These are phyloP conservation scores for Fonsecaea pedrosoi DNA, from an alignment of 2,329 filamentous ascomycete species.

Conservation along the genomic window DNA sequence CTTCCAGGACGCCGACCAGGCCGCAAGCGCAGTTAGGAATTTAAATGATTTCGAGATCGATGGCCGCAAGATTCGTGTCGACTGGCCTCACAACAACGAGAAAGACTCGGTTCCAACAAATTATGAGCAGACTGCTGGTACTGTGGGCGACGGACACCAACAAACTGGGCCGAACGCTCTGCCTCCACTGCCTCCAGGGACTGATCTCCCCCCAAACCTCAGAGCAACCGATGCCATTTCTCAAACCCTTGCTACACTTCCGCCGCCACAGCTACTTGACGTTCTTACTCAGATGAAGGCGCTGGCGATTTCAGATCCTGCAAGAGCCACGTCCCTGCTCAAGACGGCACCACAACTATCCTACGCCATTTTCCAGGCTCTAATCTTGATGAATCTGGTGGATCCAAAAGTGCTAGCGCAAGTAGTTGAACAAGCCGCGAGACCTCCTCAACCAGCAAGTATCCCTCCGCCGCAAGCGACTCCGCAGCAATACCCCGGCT, in stretches of 20 bases:
- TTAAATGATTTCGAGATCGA: constrained; percentile 95
- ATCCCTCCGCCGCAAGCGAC: constrained; percentile 44
- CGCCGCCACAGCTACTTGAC: constrained; percentile 87
- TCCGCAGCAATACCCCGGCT: constrained; percentile 41
- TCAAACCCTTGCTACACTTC: constrained; percentile 83
- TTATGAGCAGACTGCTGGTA: constrained; percentile 53
- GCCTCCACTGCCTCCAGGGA: constrained; percentile 82
- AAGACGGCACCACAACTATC: constrained; percentile 88
- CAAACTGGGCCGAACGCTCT: constrained; percentile 53
- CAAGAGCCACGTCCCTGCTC: constrained; percentile 83
- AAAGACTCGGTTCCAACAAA: constrained; percentile 67
- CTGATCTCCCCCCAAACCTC: constrained; percentile 81
- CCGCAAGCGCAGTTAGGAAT: constrained; percentile 92
- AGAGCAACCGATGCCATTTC: constrained; percentile 91
- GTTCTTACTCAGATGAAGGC: constrained; percentile 94
- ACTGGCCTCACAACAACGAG: constrained; percentile 92
- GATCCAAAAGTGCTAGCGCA: constrained; percentile 81
- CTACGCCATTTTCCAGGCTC: constrained; percentile 92
- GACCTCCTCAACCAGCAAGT: constrained; percentile 39
- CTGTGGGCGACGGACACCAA: constrained; percentile 43
- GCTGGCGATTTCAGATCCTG: constrained; percentile 79
- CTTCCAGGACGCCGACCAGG: constrained; percentile 89
- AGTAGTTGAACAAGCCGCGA: constrained; percentile 70
- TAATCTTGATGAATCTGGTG: constrained; percentile 90
- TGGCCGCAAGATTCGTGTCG: constrained; percentile 90